phyloP scores from a whole-genome alignment of 331 rosid genomes.

The Ulmus americana region DNA sequence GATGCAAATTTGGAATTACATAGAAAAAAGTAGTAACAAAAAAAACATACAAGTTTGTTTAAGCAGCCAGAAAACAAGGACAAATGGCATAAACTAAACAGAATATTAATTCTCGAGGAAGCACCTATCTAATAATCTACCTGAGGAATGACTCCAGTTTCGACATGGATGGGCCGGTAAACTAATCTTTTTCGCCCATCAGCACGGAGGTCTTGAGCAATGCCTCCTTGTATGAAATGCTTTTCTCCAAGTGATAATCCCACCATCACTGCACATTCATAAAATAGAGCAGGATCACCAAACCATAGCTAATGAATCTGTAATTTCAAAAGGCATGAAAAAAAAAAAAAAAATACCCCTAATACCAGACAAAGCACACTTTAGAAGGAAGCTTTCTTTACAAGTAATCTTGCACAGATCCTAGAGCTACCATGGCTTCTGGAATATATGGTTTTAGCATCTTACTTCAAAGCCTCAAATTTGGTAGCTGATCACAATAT shows the following conservation, averaged over 20 bases:
- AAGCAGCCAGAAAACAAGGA: neutral
- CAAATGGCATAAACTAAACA: neutral
- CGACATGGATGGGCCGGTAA: constrained; percentile 55
- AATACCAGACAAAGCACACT: too few species aligned
- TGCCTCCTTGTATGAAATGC: constrained; percentile 69
- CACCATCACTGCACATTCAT: constrained; percentile 43
- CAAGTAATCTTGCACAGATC: too few species aligned
- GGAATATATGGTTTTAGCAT: neutral
- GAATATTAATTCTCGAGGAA: neutral
- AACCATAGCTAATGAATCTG: too few species aligned
- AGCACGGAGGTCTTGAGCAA: constrained; percentile 78
- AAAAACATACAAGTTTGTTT: neutral
- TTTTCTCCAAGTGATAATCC: constrained; percentile 68
- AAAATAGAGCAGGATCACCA: neutral
- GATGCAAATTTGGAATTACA: constrained; percentile 8
- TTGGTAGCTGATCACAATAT: neutral
- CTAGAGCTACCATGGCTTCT: neutral
- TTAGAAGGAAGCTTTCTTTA: too few species aligned
- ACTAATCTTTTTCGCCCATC: constrained; percentile 79
- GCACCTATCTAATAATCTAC: constrained; percentile 15
- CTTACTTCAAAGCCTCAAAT: neutral
- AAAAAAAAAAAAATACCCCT: too few species aligned
- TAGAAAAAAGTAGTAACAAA: neutral
- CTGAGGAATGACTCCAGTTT: constrained; percentile 80
- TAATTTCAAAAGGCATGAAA: too few species aligned